A percentile compares a stretch with the other conserved stretches of the same genome.
These are phyloP conservation scores for Dipodascus geniculatus DNA, from an alignment of 805 yeast genomes.

Conservation along the genomic window DNA sequence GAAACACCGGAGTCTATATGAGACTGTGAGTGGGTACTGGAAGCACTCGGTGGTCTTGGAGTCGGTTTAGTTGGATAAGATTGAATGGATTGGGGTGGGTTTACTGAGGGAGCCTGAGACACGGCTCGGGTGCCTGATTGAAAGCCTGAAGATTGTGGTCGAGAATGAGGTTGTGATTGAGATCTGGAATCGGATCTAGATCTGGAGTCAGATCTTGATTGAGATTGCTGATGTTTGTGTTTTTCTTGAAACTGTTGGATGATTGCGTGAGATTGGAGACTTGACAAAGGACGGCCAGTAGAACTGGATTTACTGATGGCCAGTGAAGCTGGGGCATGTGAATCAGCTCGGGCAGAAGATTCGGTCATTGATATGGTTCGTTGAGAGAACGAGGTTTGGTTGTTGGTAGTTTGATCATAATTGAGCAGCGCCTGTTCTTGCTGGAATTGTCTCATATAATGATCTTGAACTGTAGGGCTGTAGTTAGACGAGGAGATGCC, in stretches of 20 bases:
- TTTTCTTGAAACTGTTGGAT: background rate
- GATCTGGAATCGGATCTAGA: background rate
- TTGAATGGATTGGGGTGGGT: background rate
- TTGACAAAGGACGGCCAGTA: background rate
- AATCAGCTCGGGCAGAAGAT: background rate
- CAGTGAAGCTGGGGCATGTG: background rate
- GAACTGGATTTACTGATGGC: background rate
- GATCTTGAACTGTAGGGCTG: background rate
- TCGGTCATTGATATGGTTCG: background rate
- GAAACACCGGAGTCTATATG: background rate
- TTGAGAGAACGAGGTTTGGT: background rate
- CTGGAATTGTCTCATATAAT: background rate
- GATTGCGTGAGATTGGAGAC: background rate
- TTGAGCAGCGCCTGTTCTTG: background rate
- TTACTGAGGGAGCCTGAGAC: background rate
- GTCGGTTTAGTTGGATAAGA: background rate
- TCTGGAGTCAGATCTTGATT: too few relatives aligned
- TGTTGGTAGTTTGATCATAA: background rate
- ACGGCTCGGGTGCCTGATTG: too few relatives aligned
- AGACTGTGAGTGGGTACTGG: background rate
- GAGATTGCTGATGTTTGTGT: background rate
- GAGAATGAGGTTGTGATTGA: background rate
- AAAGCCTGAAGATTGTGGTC: background rate
- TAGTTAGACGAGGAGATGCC: background rate
- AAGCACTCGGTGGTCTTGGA: background rate